Evolutionary conservation across 2,329 filamentous ascomycete species (phyloP).

Genomic region (Hypoxylon sp.): DNA sequence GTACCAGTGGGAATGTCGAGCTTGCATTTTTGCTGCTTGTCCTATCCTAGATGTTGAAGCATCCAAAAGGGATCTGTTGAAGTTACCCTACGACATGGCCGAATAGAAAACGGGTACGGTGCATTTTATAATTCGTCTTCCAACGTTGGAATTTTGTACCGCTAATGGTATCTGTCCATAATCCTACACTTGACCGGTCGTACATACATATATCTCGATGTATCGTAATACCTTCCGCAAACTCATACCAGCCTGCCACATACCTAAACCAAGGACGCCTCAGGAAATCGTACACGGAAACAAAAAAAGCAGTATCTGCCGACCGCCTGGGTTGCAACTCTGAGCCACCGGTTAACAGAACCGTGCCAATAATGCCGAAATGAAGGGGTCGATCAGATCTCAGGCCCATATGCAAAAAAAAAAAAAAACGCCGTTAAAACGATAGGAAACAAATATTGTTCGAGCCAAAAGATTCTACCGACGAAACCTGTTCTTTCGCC

Average conservation of each 20-base stretch:
- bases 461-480: not conserved
- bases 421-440: conserved; percentile 26
- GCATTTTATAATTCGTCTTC: not conserved
- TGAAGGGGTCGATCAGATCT: conserved; percentile 14
- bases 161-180: conserved; percentile 15
- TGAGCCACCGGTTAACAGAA: conserved; percentile 30
- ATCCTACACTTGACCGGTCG: conserved; percentile 23
- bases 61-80: too few relatives aligned
- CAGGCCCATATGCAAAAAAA: conserved; percentile 14
- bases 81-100: too few relatives aligned
- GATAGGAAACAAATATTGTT: conserved; percentile 1
- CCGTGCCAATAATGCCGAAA: conserved; percentile 36
- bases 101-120: not conserved
- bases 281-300: conserved; percentile 38
- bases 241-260: conserved; percentile 8
- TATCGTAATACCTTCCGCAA: conserved; percentile 24
- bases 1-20: not conserved
- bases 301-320: conserved; percentile 31
- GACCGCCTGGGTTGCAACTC: conserved; percentile 30
- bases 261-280: conserved; percentile 32
- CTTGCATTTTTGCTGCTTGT: not conserved
- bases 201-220: conserved; percentile 24
- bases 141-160: conserved; percentile 12
- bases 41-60: not conserved
- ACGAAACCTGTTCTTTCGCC: conserved; percentile 5